Evolutionary conservation across 768 basidiomycete genomes (phyloP).

Genomic region (Suillus americanus): DNA sequence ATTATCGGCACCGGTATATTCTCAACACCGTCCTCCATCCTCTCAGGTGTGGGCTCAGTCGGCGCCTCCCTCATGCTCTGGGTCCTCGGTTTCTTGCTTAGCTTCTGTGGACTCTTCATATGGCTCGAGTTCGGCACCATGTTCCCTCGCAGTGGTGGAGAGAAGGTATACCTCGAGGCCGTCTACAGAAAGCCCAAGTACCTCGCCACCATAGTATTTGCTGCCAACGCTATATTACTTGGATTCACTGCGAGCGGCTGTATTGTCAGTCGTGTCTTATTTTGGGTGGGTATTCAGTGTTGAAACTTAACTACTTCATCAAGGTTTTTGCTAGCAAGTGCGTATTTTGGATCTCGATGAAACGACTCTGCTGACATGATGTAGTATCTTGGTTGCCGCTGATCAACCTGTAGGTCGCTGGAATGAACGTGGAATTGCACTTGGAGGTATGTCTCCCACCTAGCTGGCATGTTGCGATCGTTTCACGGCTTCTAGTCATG

Average conservation of each 20-base stretch:
- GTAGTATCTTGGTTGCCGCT: slow-evolving; percentile 50
- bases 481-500: slow-evolving; percentile 37
- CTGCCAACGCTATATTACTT: slow-evolving; percentile 46
- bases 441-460: slow-evolving; percentile 42
- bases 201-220: slow-evolving; percentile 49
- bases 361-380: neutral
- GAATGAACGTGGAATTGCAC: slow-evolving; percentile 57
- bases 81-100: slow-evolving; percentile 59
- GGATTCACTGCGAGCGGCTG: slow-evolving; percentile 45
- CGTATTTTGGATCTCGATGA: neutral
- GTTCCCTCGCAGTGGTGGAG: slow-evolving; percentile 62
- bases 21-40: slow-evolving; percentile 59
- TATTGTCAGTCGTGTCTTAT: slow-evolving; percentile 38
- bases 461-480: neutral
- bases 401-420: slow-evolving; percentile 41
- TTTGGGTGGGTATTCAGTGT: neutral
- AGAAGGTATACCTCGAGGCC: slow-evolving; percentile 63
- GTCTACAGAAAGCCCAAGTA: slow-evolving; percentile 48
- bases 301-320: neutral
- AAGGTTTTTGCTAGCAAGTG: slow-evolving; percentile 38
- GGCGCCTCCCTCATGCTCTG: slow-evolving; percentile 64
- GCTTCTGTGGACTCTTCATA: slow-evolving; percentile 58
- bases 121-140: slow-evolving; percentile 66
- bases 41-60: slow-evolving; percentile 53
- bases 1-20: slow-evolving; percentile 67